Evolutionary conservation across 768 basidiomycete species (phyloP), one percentile per base, ranked within the genome.

Genomic region (Lactarius hatsudake): DNA sequence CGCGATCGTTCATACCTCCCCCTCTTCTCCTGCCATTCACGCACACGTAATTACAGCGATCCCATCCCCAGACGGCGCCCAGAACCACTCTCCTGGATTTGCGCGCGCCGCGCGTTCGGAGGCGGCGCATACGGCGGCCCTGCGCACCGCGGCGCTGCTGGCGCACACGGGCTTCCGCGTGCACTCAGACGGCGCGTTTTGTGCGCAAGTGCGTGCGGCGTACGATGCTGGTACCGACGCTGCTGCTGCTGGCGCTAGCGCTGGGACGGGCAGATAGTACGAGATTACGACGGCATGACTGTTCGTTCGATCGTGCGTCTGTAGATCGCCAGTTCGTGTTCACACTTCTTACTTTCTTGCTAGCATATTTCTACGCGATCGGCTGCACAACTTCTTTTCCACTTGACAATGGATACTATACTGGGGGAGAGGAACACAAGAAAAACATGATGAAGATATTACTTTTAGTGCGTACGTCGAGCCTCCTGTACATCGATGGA

Each of bases 91-190:
- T 2, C 59, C 53, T 1, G 71, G 61, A 7, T 71, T 71, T 57
- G 62, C 71, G 2, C 53, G 34, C n/a, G 71, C 63, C 13, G 68
- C 71, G 26, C 63, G 63, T 42, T 62, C 69, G 20, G 62, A 57
- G 28, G 65, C 42, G 32, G 69, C 71, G 1, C 71, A 71, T 38
- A 23, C 34, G n/a, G 65, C 69, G 18, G 65, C 69, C 5, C 30
- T 70, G 36, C 68, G 61, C 51, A 57, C 42, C 26, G 63, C 69
- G 2, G 54, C 61, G n/a, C 38, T 66, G 13, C 71, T 71, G 56
- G 68, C 71, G 23, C 65, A n/a, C 20, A 70, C 71, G 26, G 65
- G 48, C 10, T 64, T 71, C 20, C 71, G 71, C 53, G 60, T 71
- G 20, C 62, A 59, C 15, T 55, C 61, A 7, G 71, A 71, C 30